Percentiles rank a stretch among this genome's conserved stretches.
These are phyloP conservation scores for Triticum monococcum DNA, from an alignment of 176 grass and related monocot genomes.

Conservation along the genomic window DNA sequence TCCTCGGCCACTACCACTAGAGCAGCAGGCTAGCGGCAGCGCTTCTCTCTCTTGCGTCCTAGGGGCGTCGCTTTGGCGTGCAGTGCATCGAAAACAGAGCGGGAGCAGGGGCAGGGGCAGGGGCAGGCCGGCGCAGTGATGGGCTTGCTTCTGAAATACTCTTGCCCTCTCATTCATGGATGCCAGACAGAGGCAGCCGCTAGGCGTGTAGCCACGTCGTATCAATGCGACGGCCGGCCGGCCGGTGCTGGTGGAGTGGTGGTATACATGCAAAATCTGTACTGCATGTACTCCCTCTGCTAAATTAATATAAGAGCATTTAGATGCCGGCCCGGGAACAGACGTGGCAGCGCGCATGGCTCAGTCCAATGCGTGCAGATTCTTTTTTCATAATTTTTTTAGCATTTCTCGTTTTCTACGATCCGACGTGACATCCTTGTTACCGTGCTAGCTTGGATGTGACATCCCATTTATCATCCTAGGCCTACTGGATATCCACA, in stretches of 20 bases:
- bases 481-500: no score
- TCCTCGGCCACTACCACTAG: neutral
- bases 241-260: neutral
- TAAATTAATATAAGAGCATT: no score
- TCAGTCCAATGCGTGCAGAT: no score
- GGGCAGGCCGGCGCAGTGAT: constrained; percentile 1
- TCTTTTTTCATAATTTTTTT: no score
- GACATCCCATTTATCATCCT: no score
- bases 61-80: constrained; percentile 33
- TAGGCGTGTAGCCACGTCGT: neutral
- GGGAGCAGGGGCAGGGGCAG: neutral
- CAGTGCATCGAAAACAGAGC: constrained; percentile 66
- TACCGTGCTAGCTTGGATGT: no score
- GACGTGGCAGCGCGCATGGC: no score
- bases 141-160: constrained; percentile 65
- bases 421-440: no score
- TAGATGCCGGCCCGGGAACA: no score
- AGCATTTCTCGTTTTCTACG: no score
- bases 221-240: neutral
- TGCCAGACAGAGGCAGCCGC: constrained; percentile 25
- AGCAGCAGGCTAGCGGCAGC: neutral
- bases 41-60: constrained; percentile 20
- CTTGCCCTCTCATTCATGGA: constrained; percentile 54
- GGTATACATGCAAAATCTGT: neutral
- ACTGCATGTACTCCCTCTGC: no score